Evolutionary conservation across 2,329 filamentous ascomycete species (phyloP).

Genomic region (Aspergillus intermedius): DNA sequence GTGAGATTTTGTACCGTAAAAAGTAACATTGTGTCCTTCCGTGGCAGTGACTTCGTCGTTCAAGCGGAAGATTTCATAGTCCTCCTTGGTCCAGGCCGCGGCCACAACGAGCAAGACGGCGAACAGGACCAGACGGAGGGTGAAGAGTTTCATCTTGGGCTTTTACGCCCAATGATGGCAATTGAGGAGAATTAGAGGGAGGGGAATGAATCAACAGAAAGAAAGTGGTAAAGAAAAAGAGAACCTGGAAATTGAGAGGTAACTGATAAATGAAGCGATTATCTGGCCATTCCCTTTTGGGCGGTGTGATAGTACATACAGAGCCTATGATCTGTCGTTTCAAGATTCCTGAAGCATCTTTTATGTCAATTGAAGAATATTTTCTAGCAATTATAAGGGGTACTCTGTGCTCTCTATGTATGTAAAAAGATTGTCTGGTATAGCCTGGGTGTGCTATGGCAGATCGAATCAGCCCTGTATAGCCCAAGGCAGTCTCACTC

Average conservation of each 20-base stretch:
- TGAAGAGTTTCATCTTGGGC: slow-evolving; percentile 62
- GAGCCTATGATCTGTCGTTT: too few relatives aligned
- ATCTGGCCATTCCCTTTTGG: neutral
- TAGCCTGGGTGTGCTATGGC: too few relatives aligned
- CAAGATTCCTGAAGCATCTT: too few relatives aligned
- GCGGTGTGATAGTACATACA: neutral
- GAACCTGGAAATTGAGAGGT: neutral
- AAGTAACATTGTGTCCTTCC: slow-evolving; percentile 74
- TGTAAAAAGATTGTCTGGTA: too few relatives aligned
- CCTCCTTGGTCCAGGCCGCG: slow-evolving; percentile 82
- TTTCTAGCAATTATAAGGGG: too few relatives aligned
- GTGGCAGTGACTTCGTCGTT: slow-evolving; percentile 73
- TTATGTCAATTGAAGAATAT: too few relatives aligned
- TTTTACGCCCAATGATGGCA: slow-evolving; percentile 1
- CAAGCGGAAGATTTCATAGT: slow-evolving; percentile 96
- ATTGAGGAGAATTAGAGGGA: neutral
- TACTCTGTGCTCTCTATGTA: too few relatives aligned
- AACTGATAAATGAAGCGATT: neutral
- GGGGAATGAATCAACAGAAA: neutral
- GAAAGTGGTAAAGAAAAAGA: neutral
- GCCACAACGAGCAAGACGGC: slow-evolving; percentile 62
- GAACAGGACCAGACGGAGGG: slow-evolving; percentile 60
- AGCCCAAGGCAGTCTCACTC: too few relatives aligned
- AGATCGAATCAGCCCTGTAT: too few relatives aligned
- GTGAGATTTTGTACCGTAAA: slow-evolving; percentile 57